phyloP scores from a whole-genome alignment of 352 stramenopile genomes.

The Globisporangium nodosum region DNA sequence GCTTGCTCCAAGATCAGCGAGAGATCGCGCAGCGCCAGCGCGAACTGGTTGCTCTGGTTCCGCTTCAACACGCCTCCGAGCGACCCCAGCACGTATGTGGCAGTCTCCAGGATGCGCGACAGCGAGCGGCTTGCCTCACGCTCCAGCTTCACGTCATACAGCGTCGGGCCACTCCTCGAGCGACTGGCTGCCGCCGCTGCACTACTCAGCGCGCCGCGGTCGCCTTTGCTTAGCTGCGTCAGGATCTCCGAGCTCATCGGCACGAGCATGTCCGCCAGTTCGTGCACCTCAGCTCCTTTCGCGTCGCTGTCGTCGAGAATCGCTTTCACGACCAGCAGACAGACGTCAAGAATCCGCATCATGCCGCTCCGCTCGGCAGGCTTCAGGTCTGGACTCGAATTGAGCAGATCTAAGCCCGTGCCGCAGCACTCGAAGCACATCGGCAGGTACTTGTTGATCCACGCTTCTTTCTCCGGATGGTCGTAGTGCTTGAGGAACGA shows the following conservation, averaged over 20 bases:
- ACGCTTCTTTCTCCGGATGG: constrained; percentile 41
- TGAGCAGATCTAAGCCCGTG: constrained; percentile 48
- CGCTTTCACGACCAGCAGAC: constrained; percentile 42
- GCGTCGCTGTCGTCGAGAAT: constrained; percentile 53
- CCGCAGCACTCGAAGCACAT: constrained; percentile 68
- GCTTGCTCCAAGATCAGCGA: constrained; percentile 18
- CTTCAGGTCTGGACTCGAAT: constrained; percentile 5
- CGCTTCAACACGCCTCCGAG: constrained; percentile 34
- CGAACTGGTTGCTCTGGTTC: constrained; percentile 55
- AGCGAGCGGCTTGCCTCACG: constrained; percentile 1
- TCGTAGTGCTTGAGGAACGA: constrained; percentile 39
- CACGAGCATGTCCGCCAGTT: constrained; percentile 44
- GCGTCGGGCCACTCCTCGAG: neutral
- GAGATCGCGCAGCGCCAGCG: constrained; percentile 44
- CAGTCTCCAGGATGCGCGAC: constrained; percentile 22
- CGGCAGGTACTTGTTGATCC: constrained; percentile 49
- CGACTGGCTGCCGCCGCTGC: constrained; percentile 7
- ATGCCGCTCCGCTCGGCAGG: constrained; percentile 22
- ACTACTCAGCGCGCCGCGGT: neutral
- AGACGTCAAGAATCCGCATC: constrained; percentile 54
- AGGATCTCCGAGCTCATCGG: constrained; percentile 51
- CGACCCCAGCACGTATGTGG: constrained; percentile 34
- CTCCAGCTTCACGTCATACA: neutral
- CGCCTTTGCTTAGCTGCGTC: constrained; percentile 29
- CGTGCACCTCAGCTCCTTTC: constrained; percentile 20